Evolutionary conservation across 1,139 yeast species (phyloP).

Genomic region (Yamadazyma triangularis): DNA sequence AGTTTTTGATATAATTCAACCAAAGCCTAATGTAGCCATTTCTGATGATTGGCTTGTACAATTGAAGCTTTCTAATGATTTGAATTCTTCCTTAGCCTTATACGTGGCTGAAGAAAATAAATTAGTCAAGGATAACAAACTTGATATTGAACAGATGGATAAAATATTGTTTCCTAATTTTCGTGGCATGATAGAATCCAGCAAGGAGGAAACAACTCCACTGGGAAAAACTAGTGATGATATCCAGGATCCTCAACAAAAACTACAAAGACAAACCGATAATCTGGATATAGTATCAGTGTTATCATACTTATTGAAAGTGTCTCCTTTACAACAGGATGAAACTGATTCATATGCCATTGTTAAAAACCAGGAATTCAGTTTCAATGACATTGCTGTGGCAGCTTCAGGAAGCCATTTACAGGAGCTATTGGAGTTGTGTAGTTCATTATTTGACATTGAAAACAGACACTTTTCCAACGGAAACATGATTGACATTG

Average conservation of each 20-base stretch:
- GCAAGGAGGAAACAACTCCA: constrained; percentile 21
- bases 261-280: neutral
- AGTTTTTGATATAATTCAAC: constrained; percentile 28
- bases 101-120: constrained; percentile 11
- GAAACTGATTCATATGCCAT: constrained; percentile 24
- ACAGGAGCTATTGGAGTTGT: constrained; percentile 7
- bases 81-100: constrained; percentile 46
- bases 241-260: neutral
- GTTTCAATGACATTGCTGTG: constrained; percentile 5
- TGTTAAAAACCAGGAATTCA: constrained; percentile 10
- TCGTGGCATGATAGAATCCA: constrained; percentile 21
- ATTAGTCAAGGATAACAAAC: constrained; percentile 12
- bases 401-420: neutral
- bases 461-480: neutral
- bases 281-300: constrained; percentile 12
- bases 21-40: constrained; percentile 38
- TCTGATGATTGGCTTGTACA: constrained; percentile 65
- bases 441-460: constrained; percentile 20
- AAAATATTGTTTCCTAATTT: constrained; percentile 52
- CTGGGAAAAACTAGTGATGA: constrained; percentile 13
- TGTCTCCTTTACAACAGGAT: constrained; percentile 17
- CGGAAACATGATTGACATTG: constrained; percentile 7
- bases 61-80: constrained; percentile 50
- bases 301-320: constrained; percentile 16
- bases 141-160: constrained; percentile 37